Conservation (phyloP, 1,284 basidiomycete genomes). For the Schizophyllum commune region DNA sequence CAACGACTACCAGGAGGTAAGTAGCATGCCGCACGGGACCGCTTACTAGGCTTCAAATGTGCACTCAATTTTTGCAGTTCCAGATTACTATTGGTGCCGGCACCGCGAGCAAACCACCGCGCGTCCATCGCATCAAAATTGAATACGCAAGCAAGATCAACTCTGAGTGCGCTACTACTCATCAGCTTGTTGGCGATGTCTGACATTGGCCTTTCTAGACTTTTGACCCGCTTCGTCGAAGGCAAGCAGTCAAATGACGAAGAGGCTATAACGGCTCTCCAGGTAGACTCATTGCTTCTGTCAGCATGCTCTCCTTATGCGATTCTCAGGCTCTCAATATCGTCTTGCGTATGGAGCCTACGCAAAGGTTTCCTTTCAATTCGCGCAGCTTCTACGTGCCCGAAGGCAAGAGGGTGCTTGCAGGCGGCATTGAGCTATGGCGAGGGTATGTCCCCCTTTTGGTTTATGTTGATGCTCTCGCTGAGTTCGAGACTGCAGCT, state of each 20-base stretch:
- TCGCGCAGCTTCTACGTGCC: slow-evolving; percentile 56
- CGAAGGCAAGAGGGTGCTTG: slow-evolving; percentile 56
- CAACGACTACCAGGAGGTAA: no score
- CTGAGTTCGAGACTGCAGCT: slow-evolving; percentile 42
- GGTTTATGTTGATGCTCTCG: no score
- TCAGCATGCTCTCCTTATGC: not conserved
- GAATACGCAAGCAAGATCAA: slow-evolving; percentile 57
- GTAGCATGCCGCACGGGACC: no score
- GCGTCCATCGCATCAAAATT: no score
- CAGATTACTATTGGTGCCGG: no score
- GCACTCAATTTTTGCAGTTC: no score
- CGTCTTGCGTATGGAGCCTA: slow-evolving; percentile 41
- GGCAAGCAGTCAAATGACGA: slow-evolving; percentile 67
- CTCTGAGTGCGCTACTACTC: slow-evolving; percentile 43
- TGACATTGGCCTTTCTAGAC: slow-evolving; percentile 29
- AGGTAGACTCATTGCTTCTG: slow-evolving; percentile 33
- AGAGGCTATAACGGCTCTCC: slow-evolving; percentile 63
- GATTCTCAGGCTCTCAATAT: slow-evolving; percentile 37
- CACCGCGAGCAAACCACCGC: no score
- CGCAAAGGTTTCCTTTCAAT: slow-evolving; percentile 48
- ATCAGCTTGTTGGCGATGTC: not conserved
- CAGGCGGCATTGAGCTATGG: slow-evolving; percentile 53
- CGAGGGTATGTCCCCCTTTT: no score
- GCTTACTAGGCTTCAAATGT: no score
- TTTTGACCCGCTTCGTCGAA: slow-evolving; percentile 54